A percentile compares a stretch with the other conserved stretches of the same genome.
Conservation (phyloP, 345 rosid species). For the Alliaria petiolata region DNA sequence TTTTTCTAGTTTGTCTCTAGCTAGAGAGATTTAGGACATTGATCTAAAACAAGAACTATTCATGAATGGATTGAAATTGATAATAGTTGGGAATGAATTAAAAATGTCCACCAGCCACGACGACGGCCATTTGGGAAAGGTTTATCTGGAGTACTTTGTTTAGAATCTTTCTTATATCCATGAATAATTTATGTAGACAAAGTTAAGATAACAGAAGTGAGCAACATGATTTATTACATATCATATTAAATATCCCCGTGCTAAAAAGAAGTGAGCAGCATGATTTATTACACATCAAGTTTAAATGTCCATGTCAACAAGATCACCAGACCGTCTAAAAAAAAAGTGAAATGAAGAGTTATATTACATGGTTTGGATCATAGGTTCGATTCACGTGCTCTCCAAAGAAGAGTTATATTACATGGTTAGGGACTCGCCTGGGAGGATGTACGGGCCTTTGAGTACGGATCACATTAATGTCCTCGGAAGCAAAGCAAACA, state of each 20-base stretch:
- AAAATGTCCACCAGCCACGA: neutral
- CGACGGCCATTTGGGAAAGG: neutral
- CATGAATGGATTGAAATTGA: neutral
- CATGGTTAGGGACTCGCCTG: too few relatives aligned
- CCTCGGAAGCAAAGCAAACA: too few relatives aligned
- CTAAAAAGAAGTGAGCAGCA: neutral
- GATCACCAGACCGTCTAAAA: too few relatives aligned
- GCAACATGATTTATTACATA: neutral
- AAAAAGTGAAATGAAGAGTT: too few relatives aligned
- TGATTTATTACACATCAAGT: too few relatives aligned
- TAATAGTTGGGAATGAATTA: neutral
- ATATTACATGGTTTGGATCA: too few relatives aligned
- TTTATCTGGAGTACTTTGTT: neutral
- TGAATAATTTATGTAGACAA: neutral
- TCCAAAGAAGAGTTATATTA: too few relatives aligned
- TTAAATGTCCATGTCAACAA: too few relatives aligned
- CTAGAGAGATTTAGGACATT: too few relatives aligned
- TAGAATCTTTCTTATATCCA: neutral
- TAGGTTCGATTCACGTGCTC: too few relatives aligned
- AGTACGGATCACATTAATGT: too few relatives aligned
- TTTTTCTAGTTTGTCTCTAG: neutral
- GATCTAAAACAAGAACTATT: neutral
- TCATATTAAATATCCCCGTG: neutral
- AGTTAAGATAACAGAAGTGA: neutral
- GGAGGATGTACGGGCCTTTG: too few relatives aligned